Conservation (phyloP, 2,329 filamentous ascomycete genomes). For the Monilinia fructicola region DNA sequence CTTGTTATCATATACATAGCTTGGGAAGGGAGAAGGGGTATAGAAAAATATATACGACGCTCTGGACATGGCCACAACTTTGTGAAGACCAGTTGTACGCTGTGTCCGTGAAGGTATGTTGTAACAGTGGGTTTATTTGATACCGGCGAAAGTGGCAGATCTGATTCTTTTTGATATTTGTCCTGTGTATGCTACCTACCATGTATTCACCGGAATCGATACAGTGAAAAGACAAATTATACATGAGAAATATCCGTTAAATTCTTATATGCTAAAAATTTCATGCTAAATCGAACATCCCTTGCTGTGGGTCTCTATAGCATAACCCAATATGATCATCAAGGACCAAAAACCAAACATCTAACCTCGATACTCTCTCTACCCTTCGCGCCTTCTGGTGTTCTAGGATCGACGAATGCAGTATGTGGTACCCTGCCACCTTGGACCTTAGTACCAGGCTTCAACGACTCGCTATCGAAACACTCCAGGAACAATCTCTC, state of each 20-base stretch:
- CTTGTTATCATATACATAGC: neutral
- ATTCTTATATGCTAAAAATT: neutral
- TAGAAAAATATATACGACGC: neutral
- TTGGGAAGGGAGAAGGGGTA: neutral
- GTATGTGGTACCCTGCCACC: slow-evolving; percentile 54
- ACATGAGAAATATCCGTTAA: neutral
- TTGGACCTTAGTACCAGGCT: slow-evolving; percentile 49
- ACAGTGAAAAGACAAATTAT: neutral
- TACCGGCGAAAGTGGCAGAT: neutral
- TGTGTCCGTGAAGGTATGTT: neutral
- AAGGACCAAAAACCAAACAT: slow-evolving; percentile 72
- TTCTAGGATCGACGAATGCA: slow-evolving; percentile 76
- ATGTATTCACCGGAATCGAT: neutral
- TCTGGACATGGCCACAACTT: neutral
- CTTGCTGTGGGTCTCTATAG: neutral
- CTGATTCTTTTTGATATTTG: neutral
- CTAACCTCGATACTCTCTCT: slow-evolving; percentile 90
- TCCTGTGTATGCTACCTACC: neutral
- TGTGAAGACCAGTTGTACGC: no score
- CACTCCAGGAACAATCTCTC: slow-evolving; percentile 41
- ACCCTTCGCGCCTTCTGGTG: slow-evolving; percentile 64
- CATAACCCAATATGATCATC: neutral
- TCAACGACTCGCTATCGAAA: slow-evolving; percentile 45
- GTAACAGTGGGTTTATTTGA: neutral
- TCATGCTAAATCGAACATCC: neutral